Conservation (phyloP, 306 rosid genomes). For the Medicago lupulina region DNA sequence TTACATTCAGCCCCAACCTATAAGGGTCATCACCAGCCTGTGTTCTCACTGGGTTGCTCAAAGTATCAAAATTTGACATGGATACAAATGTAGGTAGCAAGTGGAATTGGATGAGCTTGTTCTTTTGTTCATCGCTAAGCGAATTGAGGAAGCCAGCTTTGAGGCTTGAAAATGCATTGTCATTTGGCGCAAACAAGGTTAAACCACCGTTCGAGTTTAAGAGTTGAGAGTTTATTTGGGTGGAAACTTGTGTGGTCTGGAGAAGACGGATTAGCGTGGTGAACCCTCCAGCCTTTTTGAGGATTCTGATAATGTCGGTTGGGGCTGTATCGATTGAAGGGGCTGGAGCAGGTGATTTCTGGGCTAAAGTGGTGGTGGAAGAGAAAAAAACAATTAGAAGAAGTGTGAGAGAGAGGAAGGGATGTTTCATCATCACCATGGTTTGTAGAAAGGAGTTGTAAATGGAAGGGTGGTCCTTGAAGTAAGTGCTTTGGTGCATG, state of each 20-base stretch:
- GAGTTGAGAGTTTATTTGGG: constrained; percentile 68
- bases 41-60: constrained; percentile 73
- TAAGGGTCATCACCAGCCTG: constrained; percentile 68
- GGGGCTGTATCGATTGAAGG: constrained; percentile 49
- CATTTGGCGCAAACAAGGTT: constrained; percentile 66
- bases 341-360: constrained; percentile 45
- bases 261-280: constrained; percentile 66
- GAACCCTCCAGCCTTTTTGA: constrained; percentile 66
- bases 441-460: neutral
- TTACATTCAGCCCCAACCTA: constrained; percentile 63
- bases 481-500: constrained; percentile 35
- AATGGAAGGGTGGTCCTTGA: constrained; percentile 32
- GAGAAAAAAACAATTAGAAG: constrained; percentile 28
- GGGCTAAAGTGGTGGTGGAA: constrained; percentile 40
- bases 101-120: constrained; percentile 71
- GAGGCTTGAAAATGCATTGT: constrained; percentile 65
- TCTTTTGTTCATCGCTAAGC: constrained; percentile 64
- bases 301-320: constrained; percentile 63
- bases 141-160: constrained; percentile 71
- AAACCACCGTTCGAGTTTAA: constrained; percentile 57
- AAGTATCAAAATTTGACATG: constrained; percentile 60
- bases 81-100: constrained; percentile 59
- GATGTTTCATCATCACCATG: constrained; percentile 40
- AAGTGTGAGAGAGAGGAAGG: constrained; percentile 38
- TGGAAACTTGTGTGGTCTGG: constrained; percentile 60